Base-by-base conservation (phyloP, 331 rosid genomes). In the Stylosanthes scabra region DNA sequence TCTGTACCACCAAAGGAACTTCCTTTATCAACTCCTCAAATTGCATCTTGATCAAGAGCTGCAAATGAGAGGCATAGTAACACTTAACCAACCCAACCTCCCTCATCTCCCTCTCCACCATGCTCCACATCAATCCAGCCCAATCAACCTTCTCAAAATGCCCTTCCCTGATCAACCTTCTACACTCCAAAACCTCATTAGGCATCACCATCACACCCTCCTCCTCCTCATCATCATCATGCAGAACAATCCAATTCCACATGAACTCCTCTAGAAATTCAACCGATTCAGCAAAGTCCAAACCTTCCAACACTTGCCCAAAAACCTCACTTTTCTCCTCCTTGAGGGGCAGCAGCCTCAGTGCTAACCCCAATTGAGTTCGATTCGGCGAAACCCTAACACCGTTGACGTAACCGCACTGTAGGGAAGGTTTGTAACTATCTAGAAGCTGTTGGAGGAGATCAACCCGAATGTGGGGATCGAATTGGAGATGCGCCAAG, bases 41-140 rank as follows among this genome's bases (percentile, higher is more conserved):
- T 84, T 94, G 93, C 0, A 52, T 49, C 83, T 76, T 86, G 37
- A 94, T 89, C 80, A 94, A 78, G 11, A 76, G 84, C 85, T 89
- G 97, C 84, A 94, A 80, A 85, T 94, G 95, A 1, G 99, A 87
- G 1, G 99, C 99, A 62, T 91, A 94, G 78, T 89, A 89, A 84
- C 99, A 94, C 42, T 78, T 71, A 42, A 10, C 83, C 78, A 91
- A 65, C 51, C 67, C 71, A 0, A 84, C 75, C 3, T 84, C 66
- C 79, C 47, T 70, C 80, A 94, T 72, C 84, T 94, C 99, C 82
- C 84, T 91, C 59, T 88, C 97, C 74, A 89, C 77, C 99, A 94
- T 91, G 75, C 65, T 67, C 98, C 98, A 93, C 1, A 93, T 70
- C 72, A 93, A 70, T 25, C 87, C 83, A 0, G 87, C 89, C 97